phyloP scores from a whole-genome alignment of 495 filamentous ascomycete species.

The Podospora conica region DNA sequence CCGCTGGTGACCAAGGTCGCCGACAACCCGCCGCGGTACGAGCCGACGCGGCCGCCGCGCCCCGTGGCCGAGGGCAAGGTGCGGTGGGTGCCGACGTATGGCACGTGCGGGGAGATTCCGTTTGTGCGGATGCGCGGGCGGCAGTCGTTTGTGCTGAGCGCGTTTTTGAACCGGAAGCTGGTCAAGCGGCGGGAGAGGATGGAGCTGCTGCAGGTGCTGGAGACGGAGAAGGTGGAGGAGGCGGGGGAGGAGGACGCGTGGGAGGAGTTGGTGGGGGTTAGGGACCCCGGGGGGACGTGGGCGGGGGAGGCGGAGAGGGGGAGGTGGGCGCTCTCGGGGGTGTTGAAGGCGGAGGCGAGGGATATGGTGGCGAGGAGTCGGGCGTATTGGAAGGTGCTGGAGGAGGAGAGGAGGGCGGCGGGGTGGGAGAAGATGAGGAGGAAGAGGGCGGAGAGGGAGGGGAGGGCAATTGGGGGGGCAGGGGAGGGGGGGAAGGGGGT shows the following conservation, averaged over 20 bases:
- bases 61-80: constrained; percentile 38
- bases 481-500: not conserved
- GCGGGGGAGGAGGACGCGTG: constrained; percentile 7
- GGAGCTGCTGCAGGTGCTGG: constrained; percentile 6
- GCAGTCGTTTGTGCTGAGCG: constrained; percentile 52
- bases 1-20: constrained; percentile 23
- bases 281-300: constrained; percentile 4
- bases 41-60: constrained; percentile 37
- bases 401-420: constrained; percentile 40
- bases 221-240: constrained; percentile 3
- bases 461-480: not conserved
- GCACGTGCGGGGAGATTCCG: constrained; percentile 52
- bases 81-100: constrained; percentile 55
- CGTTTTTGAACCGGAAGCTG: constrained; percentile 50
- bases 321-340: constrained; percentile 6
- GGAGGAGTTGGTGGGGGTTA: constrained; percentile 11
- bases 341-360: constrained; percentile 16
- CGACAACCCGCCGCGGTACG: constrained; percentile 38
- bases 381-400: constrained; percentile 44
- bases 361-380: constrained; percentile 35
- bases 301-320: constrained; percentile 5
- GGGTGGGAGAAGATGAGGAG: constrained; percentile 30
- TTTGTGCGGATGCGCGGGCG: constrained; percentile 68
- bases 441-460: constrained; percentile 13
- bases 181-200: constrained; percentile 45